These are phyloP conservation scores for Aspergillus sp. DNA, from an alignment of 2,329 filamentous ascomycete species.

Conservation along the genomic window DNA sequence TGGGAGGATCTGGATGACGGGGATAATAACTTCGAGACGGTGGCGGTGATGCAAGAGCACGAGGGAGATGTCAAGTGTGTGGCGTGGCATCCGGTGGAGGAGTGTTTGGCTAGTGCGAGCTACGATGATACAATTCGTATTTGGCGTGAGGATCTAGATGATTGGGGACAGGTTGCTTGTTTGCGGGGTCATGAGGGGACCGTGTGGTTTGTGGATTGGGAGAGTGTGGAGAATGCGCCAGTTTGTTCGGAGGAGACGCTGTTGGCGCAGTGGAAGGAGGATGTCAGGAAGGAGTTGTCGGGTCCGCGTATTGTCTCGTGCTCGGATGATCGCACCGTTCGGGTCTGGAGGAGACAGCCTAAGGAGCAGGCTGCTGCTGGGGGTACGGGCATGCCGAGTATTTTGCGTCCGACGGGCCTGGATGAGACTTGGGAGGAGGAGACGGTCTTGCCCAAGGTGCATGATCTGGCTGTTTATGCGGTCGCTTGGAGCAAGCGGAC, in stretches of 20 bases:
- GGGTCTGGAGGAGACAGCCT: constrained; percentile 72
- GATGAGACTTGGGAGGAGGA: constrained; percentile 86
- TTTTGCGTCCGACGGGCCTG: constrained; percentile 71
- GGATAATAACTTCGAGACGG: constrained; percentile 95
- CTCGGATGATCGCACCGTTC: constrained; percentile 78
- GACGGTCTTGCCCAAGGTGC: constrained; percentile 69
- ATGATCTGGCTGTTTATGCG: constrained; percentile 81
- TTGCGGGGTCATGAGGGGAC: constrained; percentile 80
- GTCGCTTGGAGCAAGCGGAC: constrained; percentile 77
- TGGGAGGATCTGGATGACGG: constrained; percentile 89
- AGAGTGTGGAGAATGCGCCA: constrained; percentile 37
- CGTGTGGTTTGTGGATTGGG: constrained; percentile 82
- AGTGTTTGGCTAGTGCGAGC: constrained; percentile 83
- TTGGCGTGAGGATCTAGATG: constrained; percentile 88
- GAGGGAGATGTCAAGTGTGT: constrained; percentile 94
- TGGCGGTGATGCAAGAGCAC: constrained; percentile 92
- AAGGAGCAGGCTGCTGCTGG: constrained; percentile 34
- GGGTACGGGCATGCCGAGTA: constrained; percentile 71
- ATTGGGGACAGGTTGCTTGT: constrained; percentile 87
- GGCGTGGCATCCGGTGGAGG: constrained; percentile 79
- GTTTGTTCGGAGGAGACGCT: not conserved
- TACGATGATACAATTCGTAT: constrained; percentile 91
- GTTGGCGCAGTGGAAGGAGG: constrained; percentile 31
- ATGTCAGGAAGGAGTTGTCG: constrained; percentile 28
- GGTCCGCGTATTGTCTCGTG: constrained; percentile 71